Conservation (phyloP, 2,329 filamentous ascomycete species). For the Trichoderma sp. region DNA sequence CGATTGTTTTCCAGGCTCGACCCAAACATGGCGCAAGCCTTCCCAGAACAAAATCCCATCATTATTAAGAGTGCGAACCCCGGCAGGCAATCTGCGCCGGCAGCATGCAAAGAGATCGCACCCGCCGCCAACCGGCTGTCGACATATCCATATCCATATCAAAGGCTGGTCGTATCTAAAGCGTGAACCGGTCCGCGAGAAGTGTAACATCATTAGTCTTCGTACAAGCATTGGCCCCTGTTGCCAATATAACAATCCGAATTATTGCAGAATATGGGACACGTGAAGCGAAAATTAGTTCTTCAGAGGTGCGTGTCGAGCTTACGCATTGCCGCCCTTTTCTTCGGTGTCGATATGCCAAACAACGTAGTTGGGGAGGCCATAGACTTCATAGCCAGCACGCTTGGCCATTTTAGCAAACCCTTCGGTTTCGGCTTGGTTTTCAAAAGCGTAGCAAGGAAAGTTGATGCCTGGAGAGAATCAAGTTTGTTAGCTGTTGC, state of each 20-base stretch:
- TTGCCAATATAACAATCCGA: conserved; percentile 21
- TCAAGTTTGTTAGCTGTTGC: conserved; percentile 25
- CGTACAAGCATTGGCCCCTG: conserved; percentile 25
- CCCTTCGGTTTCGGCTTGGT: conserved; percentile 97
- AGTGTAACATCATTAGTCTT: conserved; percentile 28
- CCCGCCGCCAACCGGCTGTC: conserved; percentile 7
- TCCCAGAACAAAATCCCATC: conserved; percentile 19
- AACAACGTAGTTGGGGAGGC: conserved; percentile 94
- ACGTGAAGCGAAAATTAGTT: conserved; percentile 20
- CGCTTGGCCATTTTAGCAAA: conserved; percentile 99
- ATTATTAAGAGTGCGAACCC: background rate
- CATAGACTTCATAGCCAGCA: conserved; percentile 87
- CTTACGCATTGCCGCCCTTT: conserved; percentile 73
- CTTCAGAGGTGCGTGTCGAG: conserved; percentile 6
- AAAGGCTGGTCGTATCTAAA: conserved; percentile 18
- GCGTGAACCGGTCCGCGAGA: conserved; percentile 1
- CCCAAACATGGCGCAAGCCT: conserved; percentile 22
- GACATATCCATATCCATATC: conserved; percentile 18
- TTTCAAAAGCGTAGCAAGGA: conserved; percentile 93
- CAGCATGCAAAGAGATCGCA: conserved; percentile 18
- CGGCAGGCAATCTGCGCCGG: conserved; percentile 12
- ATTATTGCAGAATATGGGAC: conserved; percentile 25
- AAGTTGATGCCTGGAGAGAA: conserved; percentile 80
- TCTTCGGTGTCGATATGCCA: conserved; percentile 98
- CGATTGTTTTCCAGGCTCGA: background rate